Evolutionary conservation across 2,329 filamentous ascomycete species (phyloP).

Genomic region (Fulvia fulva): DNA sequence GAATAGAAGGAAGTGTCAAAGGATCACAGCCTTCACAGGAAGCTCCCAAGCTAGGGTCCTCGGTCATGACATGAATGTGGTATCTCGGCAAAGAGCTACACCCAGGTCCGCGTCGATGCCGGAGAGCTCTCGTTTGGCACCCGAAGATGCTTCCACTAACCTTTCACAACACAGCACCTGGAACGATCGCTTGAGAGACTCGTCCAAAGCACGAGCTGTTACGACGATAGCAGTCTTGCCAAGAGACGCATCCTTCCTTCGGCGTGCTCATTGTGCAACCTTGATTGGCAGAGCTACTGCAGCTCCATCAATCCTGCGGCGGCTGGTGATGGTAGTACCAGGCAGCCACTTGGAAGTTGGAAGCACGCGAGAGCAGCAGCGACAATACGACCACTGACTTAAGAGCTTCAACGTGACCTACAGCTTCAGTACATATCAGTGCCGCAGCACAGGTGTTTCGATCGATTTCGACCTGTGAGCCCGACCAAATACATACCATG

Average conservation of each 20-base stretch:
- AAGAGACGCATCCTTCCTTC: background rate
- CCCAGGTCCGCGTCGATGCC: no score
- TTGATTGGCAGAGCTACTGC: background rate
- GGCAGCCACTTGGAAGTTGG: background rate
- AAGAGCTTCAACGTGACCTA: background rate
- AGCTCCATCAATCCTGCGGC: background rate
- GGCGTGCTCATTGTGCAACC: background rate
- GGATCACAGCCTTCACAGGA: no score
- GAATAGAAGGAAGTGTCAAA: background rate
- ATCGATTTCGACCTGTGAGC: background rate
- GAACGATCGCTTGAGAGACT: background rate
- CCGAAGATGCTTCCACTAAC: background rate
- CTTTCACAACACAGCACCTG: background rate
- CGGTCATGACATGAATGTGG: background rate
- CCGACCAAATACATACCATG: background rate
- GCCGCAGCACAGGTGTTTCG: no score
- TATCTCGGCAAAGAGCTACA: no score
- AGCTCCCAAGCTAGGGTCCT: no score
- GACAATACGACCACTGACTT: background rate
- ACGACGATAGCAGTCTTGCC: background rate
- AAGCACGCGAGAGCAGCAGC: background rate
- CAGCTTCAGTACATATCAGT: no score
- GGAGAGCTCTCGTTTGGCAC: background rate
- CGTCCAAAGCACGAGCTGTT: background rate
- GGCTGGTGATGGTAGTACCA: background rate